Evolutionary conservation across 257 asterid species (phyloP), one percentile per base, ranked within the genome.

Genomic region (Scutellaria barbata): DNA sequence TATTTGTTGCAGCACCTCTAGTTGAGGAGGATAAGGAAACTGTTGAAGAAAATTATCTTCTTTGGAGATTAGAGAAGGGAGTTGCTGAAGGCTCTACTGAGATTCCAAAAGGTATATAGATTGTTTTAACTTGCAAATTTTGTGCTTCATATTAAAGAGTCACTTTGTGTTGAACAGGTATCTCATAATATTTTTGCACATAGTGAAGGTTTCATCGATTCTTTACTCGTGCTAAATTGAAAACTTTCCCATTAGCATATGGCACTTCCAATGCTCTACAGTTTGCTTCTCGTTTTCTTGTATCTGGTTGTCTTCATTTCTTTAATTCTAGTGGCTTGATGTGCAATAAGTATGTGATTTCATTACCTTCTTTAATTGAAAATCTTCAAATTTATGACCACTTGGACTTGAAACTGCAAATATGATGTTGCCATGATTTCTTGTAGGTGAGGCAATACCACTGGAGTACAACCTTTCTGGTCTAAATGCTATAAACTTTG

Each of bases 41-140:
- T 0, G 86, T 76, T 37, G 98, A 90, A 85, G 88, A 81, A 5
- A 87, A 89, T 64, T 93, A 62, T 81, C 82, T 87, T 84, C 86
- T 85, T 50, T 90, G 96, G 97, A 90, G 98, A 82, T 79, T 90
- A 79, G 97, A 87, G 86, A 85, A 87, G 76, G 97, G 98, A 71
- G 85, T 93, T 54, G 97, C 98, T 1, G 97, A 90, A 84, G 98
- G 98, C 80, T 72, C 98, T 18, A 55, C 80, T 56, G 98, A 93
- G 84, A 90, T 93, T 67, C 92, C 96, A 16, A 90, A 89, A 87
- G 97, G 98, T 92, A 40, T 92, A 40, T 40, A 3, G 41, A 50
- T 58, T 6, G 7, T 40, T 2, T 57, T 55, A 42, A 46, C 39
- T 48, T 12, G 39, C 12, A 30, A 39, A 17, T 18, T 72, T 65